Evolutionary conservation across 2,329 filamentous ascomycete species (phyloP), one percentile per base, ranked within the genome.

Genomic region (Trichoderma sp.): DNA sequence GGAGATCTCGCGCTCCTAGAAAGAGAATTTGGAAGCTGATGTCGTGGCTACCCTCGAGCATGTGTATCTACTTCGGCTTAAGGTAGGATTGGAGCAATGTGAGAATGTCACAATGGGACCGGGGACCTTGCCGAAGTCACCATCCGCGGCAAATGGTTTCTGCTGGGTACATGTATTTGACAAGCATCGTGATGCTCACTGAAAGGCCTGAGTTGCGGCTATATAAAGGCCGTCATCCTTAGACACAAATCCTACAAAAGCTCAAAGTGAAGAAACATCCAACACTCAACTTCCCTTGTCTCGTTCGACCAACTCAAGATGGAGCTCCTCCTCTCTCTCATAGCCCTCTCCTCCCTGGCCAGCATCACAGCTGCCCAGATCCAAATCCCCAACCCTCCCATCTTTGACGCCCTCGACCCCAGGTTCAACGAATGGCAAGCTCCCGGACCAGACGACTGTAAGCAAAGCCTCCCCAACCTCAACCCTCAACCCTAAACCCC

Each of bases 351-450:
- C n/a, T 24, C 41, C 3, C n/a, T 62, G 3, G 24, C 26, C 17
- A 24, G 17, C 24, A 12, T 62, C 4, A 50, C 24, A 45, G 7
- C n/a, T 24, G 39, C 48, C 14, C 48, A 54, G 15, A n/a, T 62
- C 14, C 48, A 54, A 14, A n/a, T 62, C 44, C 59, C 54, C 12
- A 14, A 10, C 12, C 48, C 34, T 14, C 59, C 59, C 7, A 14
- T 54, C 14, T 62, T 45, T 7, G 5, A 62, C 14, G n/a, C 59
- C 10, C 17, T 7, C 5, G 59, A 62, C n/a, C 39, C 48, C 10
- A 39, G 50, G 12, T 62, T 62, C 19, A 7, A 62, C 19, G 39
- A 54, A 1, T 62, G 59, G 59, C 48, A 54, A 5, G 26, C 59
- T 14, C 24, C 59, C 1, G 59, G 59, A 21, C n/a, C 59, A 2